Conservation (phyloP, 2,329 filamentous ascomycete species). For the Drechslerella coelobrocha region DNA sequence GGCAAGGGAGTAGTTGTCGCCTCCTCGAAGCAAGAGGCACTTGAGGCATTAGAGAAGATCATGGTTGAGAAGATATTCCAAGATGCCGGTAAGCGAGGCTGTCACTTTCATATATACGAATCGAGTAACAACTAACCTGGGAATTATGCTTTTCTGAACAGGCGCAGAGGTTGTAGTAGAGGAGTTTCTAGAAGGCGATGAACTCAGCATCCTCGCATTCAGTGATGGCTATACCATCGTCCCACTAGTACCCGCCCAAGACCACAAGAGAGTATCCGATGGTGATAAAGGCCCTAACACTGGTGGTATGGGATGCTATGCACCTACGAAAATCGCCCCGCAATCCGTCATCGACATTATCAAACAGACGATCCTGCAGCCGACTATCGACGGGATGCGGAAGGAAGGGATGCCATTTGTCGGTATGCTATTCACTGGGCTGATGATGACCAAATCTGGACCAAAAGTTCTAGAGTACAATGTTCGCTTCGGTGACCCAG, state of each 20-base stretch:
- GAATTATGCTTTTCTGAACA: constrained; percentile 13
- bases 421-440: constrained; percentile 83
- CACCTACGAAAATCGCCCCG: constrained; percentile 81
- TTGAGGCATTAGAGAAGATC: constrained; percentile 80
- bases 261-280: constrained; percentile 94
- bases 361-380: constrained; percentile 81
- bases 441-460: constrained; percentile 85
- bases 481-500: constrained; percentile 88
- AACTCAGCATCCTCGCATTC: constrained; percentile 89
- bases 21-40: constrained; percentile 79
- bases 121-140: not conserved
- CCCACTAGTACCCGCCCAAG: constrained; percentile 87
- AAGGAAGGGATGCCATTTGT: constrained; percentile 75
- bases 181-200: constrained; percentile 88
- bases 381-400: constrained; percentile 87
- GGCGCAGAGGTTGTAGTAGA: constrained; percentile 91
- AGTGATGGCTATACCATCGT: constrained; percentile 85
- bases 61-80: constrained; percentile 91
- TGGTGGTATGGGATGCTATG: constrained; percentile 97
- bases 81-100: constrained; percentile 64
- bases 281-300: constrained; percentile 91
- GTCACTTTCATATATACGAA: not conserved
- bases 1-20: constrained; percentile 96
- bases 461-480: constrained; percentile 91
- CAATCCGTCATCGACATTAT: constrained; percentile 77